Conservation (phyloP, 2,329 filamentous ascomycete species). For the Diplodia mutila region DNA sequence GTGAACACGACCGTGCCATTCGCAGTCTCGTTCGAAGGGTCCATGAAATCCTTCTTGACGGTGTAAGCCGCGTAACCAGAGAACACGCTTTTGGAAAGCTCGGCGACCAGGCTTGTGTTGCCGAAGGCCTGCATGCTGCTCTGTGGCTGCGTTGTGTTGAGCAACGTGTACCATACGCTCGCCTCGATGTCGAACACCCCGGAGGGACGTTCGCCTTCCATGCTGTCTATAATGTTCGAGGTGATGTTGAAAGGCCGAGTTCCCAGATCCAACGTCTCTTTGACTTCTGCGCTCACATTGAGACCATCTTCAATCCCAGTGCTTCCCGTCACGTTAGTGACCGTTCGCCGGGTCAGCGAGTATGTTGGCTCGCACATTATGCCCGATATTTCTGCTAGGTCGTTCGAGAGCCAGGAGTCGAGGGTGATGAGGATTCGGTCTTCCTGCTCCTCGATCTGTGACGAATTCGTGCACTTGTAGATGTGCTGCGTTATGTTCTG, state of each 20-base stretch:
- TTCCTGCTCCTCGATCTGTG: background rate
- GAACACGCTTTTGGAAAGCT: background rate
- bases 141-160: background rate
- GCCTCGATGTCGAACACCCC: background rate
- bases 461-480: background rate
- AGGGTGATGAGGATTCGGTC: background rate
- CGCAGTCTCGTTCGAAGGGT: background rate
- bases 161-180: background rate
- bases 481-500: background rate
- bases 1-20: background rate
- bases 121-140: background rate
- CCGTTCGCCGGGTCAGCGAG: background rate
- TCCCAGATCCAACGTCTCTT: background rate
- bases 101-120: background rate
- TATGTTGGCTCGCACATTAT: constrained; percentile 1
- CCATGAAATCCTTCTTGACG: background rate
- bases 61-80: background rate
- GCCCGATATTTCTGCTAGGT: background rate
- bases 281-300: background rate
- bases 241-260: background rate
- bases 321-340: background rate
- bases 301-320: background rate
- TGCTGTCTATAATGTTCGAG: background rate
- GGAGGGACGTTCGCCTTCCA: background rate
- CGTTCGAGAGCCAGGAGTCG: background rate